phyloP scores from a whole-genome alignment of 1,139 yeast genomes.

The Kurtzmaniella quercitrusa region DNA sequence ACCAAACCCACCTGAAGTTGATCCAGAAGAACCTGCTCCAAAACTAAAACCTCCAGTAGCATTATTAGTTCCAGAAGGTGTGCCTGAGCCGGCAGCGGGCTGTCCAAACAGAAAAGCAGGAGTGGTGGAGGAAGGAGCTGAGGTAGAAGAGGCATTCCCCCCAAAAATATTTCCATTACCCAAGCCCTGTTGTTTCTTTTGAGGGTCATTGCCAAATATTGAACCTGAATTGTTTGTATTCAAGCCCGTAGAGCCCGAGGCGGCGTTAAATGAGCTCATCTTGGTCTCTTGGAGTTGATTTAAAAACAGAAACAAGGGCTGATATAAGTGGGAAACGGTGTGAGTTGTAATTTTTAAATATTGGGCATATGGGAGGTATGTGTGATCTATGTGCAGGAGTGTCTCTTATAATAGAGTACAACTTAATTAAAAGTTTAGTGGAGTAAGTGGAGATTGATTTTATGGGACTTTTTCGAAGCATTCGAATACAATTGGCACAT shows the following conservation, averaged over 20 bases:
- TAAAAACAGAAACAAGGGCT: not conserved
- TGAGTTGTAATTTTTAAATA: not conserved
- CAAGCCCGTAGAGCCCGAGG: not conserved
- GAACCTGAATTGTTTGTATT: slow-evolving; percentile 4
- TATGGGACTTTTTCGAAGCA: too few relatives aligned
- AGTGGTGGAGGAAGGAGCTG: slow-evolving; percentile 4
- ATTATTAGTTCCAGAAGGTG: slow-evolving; percentile 7
- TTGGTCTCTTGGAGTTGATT: not conserved
- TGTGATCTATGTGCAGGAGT: too few relatives aligned
- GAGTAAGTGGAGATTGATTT: too few relatives aligned
- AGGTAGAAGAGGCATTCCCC: slow-evolving; percentile 17
- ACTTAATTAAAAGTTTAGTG: too few relatives aligned
- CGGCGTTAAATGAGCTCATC: slow-evolving; percentile 1
- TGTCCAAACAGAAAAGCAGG: slow-evolving; percentile 11
- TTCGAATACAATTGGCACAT: too few relatives aligned
- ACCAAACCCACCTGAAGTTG: slow-evolving; percentile 12
- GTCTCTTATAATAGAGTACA: too few relatives aligned
- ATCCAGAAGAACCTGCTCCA: not conserved
- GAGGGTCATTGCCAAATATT: too few relatives aligned
- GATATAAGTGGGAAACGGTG: not conserved
- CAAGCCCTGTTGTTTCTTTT: too few relatives aligned
- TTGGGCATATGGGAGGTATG: not conserved
- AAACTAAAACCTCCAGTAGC: slow-evolving; percentile 2
- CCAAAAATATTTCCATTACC: slow-evolving; percentile 10
- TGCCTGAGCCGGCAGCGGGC: slow-evolving; percentile 8